Base-by-base conservation (phyloP, 1,139 yeast species). In the Suhomyces yuchorum region DNA sequence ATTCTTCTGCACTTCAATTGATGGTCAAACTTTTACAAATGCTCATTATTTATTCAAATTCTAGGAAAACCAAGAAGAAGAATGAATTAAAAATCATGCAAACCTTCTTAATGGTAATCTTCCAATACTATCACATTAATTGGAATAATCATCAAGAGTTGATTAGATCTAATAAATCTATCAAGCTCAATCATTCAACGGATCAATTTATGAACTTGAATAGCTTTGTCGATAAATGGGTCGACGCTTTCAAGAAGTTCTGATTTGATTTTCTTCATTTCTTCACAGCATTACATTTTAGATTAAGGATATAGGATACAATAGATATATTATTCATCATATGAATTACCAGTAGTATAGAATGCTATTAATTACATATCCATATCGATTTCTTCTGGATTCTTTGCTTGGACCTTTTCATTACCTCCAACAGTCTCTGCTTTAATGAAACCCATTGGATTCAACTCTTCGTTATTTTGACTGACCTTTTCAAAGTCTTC, bases 331-430 rank as follows among this genome's bases (percentile, higher is more conserved):
- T 20, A 12, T 24, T 26, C 34, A 11, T 30, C 18, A 5, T 5
- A 5, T 20, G 7, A 4, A 20, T 20, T 20, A 20, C 7, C 23
- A 5, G n/a, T n/a, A n/a, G n/a, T n/a, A n/a, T n/a, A n/a, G n/a
- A n/a, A n/a, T n/a, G n/a, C n/a, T n/a, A n/a, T n/a, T n/a, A n/a
- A n/a, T 53, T 51, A 58, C 69, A 87, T 70, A 46, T 82, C 85
- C 43, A 82, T 60, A 33, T 85, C 90, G 40, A 87, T 85, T 42
- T 82, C 85, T 56, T 87, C 90, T 0, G 88, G 86, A 58, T 87
- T 86, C 19, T 53, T 58, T 18, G 44, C 15, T 15, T 8, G 39
- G n/a, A 14, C 22, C n/a, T 38, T 54, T 14, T 42, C 46, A 9
- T 30, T 40, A 3, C 51, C 52, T 19, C 49, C 50, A 2, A 33